Evolutionary conservation across 1,284 basidiomycete genomes (phyloP), one percentile per base, ranked within the genome.

Genomic region (Microbotryum saponariae): DNA sequence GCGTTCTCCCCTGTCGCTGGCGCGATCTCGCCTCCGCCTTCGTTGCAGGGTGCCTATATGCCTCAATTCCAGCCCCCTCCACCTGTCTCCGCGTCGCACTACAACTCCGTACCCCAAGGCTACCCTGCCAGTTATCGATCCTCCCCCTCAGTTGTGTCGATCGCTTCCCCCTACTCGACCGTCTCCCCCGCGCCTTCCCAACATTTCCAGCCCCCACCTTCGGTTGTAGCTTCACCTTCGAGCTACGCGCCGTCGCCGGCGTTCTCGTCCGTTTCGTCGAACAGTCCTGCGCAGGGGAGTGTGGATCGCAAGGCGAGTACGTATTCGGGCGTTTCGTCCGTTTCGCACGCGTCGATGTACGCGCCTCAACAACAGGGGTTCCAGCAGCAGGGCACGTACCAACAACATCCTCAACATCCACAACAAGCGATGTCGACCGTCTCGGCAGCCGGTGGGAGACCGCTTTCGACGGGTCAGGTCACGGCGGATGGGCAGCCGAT

Each of bases 401-500:
- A 58, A 16, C 56, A 61, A 16, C 37, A 21, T 25, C 63, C 52
- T 48, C 48, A 51, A 7, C 25, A 49, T 16, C 68, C 64, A 45
- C 67, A 67, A 56, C 48, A 52, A 58, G 54, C 63, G 46, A 52
- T 69, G 72, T 4, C 73, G 69, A n/a, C 75, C 74, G 48, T 76
- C 74, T n/a, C 76, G 73, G 23, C 75, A 76, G 51, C 23, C 70
- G 74, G n/a, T 75, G 74, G 42, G 77, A 77, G 33, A 56, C 61
- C 5, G 59, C 70, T 12, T 78, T 83, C 9, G 82, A 85, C 85
- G 3, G 83, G 84, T 0, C 82, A 86, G 70, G 85, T 83, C 60
- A 88, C 86, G 31, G 88, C 91, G 60, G 83, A 85, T 56, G 90
- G 90, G 0, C 79, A 82, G 51, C 83, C 83, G 2, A 85, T 93